These are phyloP conservation scores for Mrakia hoshinonis DNA, from an alignment of 768 basidiomycete species.

Conservation along the genomic window DNA sequence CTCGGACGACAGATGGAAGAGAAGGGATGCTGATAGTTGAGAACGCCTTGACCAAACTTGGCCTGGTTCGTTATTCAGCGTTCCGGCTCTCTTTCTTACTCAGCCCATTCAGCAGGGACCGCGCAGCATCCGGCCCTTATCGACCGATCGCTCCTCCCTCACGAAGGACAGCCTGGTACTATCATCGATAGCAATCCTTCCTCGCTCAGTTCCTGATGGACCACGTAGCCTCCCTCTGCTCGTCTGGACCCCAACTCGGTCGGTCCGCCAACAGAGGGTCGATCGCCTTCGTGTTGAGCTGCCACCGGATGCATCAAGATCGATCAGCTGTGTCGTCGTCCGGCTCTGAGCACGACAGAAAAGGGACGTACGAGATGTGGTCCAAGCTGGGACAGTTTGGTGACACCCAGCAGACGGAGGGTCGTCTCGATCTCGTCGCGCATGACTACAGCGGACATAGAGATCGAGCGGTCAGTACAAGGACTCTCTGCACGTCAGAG, in stretches of 20 bases:
- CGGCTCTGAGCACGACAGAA: background rate
- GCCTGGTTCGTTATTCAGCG: too few species aligned
- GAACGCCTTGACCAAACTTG: too few species aligned
- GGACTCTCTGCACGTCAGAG: background rate
- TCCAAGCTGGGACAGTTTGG: constrained; percentile 40
- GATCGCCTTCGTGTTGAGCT: constrained; percentile 28
- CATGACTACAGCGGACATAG: constrained; percentile 39
- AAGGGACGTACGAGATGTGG: constrained; percentile 38
- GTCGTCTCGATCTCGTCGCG: constrained; percentile 45
- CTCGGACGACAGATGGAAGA: background rate
- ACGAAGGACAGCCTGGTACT: background rate
- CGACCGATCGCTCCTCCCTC: too few species aligned
- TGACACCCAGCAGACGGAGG: constrained; percentile 44
- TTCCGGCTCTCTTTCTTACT: too few species aligned
- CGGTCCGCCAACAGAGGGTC: constrained; percentile 17
- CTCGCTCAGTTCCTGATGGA: background rate
- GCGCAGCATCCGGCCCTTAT: background rate
- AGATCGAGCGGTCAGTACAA: too few species aligned
- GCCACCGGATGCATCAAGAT: too few species aligned
- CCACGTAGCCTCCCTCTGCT: background rate
- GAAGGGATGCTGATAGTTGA: background rate
- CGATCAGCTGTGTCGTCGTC: too few species aligned
- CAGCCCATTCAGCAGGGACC: too few species aligned
- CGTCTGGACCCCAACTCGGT: constrained; percentile 16
- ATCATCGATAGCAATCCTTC: background rate